Evolutionary conservation across 1,284 basidiomycete genomes (phyloP).

Genomic region (Trametes pubescens): DNA sequence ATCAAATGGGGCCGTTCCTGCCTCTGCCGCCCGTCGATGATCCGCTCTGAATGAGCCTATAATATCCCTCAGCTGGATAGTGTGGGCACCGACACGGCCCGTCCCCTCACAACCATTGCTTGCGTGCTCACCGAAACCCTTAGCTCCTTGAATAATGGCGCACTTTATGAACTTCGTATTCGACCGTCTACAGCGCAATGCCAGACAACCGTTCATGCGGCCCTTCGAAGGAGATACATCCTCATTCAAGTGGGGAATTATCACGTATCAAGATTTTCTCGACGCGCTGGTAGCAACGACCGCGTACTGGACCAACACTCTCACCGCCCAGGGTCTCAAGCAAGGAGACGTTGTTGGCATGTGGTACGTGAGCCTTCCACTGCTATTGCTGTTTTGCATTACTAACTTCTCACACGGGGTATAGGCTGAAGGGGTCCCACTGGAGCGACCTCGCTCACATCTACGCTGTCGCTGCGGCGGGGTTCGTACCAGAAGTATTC

Average conservation of each 20-base stretch:
- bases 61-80: neutral
- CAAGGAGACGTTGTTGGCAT: constrained; percentile 23
- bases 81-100: neutral
- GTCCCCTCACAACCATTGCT: neutral
- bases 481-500: constrained; percentile 42
- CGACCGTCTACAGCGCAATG: constrained; percentile 1
- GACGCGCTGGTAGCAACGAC: constrained; percentile 9
- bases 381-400: neutral
- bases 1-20: neutral
- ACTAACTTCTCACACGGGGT: neutral
- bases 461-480: constrained; percentile 39
- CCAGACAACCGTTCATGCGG: constrained; percentile 13
- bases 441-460: constrained; percentile 41
- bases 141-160: constrained; percentile 2
- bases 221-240: constrained; percentile 15
- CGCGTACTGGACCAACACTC: constrained; percentile 9
- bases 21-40: neutral
- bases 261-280: constrained; percentile 22
- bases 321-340: constrained; percentile 9
- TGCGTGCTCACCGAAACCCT: neutral
- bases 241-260: constrained; percentile 13
- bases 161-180: constrained; percentile 27
- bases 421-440: constrained; percentile 39
- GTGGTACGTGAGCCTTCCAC: constrained; percentile 18
- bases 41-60: neutral